phyloP scores from a whole-genome alignment of 192 early-diverging fungal species.

The Mortierella antarctica region DNA sequence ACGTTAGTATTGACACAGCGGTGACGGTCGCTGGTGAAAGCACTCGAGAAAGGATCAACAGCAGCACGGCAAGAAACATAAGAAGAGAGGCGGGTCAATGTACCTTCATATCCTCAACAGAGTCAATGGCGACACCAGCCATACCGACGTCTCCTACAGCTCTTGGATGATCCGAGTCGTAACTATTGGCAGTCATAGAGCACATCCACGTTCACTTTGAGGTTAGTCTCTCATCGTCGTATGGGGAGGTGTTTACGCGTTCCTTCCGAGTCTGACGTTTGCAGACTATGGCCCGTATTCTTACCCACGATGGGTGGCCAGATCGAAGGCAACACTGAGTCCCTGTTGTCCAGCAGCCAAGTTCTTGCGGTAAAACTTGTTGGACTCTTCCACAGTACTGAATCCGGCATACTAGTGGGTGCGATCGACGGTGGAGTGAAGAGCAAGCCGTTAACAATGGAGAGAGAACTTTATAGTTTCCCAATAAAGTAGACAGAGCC shows the following conservation, averaged over 20 bases:
- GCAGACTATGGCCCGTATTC: background rate
- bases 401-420: slow-evolving; percentile 84
- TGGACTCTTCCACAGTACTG: slow-evolving; percentile 92
- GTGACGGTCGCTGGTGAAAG: background rate
- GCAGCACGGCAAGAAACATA: background rate
- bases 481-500: background rate
- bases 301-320: slow-evolving; percentile 89
- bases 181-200: slow-evolving; percentile 51
- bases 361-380: slow-evolving; percentile 89
- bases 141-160: slow-evolving; percentile 92
- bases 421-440: background rate
- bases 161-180: slow-evolving; percentile 91
- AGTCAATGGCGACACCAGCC: slow-evolving; percentile 94
- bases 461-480: background rate
- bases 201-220: too few relatives aligned
- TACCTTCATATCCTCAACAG: slow-evolving; percentile 91
- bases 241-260: background rate
- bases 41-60: background rate
- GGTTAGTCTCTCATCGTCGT: background rate
- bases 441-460: background rate
- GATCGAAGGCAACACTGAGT: slow-evolving; percentile 88
- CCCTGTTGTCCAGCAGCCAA: slow-evolving; percentile 92
- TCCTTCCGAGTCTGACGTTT: background rate
- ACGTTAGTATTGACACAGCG: background rate
- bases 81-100: background rate